Percentiles rank a stretch among this genome's conserved stretches.
phyloP scores from a whole-genome alignment of 495 filamentous ascomycete species.

The Penicillium coffeae region DNA sequence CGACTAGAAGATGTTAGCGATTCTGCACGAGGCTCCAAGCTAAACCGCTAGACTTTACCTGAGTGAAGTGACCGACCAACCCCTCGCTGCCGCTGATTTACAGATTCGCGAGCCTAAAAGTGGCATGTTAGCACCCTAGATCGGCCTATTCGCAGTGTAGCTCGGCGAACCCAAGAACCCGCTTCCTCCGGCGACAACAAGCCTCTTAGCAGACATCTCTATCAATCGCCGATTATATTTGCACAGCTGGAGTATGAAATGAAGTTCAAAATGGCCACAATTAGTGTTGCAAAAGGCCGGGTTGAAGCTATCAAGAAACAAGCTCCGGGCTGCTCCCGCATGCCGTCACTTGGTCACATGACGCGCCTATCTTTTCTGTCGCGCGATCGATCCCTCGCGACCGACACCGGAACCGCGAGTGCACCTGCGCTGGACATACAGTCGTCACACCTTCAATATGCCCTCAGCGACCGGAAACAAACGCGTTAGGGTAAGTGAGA shows the following conservation, averaged over 20 bases:
- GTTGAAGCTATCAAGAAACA: slow-evolving; percentile 8
- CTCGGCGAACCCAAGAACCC: slow-evolving; percentile 72
- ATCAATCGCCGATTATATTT: too few relatives aligned
- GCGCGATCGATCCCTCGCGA: slow-evolving; percentile 2
- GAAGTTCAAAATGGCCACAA: slow-evolving; percentile 6
- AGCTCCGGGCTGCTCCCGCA: slow-evolving; percentile 12
- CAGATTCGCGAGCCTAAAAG: slow-evolving; percentile 78
- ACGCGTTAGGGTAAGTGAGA: slow-evolving; percentile 51
- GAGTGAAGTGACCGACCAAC: slow-evolving; percentile 86
- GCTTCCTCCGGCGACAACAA: slow-evolving; percentile 89
- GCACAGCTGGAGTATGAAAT: too few relatives aligned
- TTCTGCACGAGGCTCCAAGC: too few relatives aligned
- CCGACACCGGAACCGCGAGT: slow-evolving; percentile 5
- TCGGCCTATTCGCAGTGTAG: not conserved
- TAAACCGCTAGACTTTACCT: slow-evolving; percentile 54
- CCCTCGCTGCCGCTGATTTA: slow-evolving; percentile 73
- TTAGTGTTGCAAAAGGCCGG: not conserved
- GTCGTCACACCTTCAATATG: slow-evolving; percentile 32
- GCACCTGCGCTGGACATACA: slow-evolving; percentile 1
- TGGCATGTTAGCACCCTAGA: slow-evolving; percentile 6
- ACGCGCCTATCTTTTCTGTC: slow-evolving; percentile 6
- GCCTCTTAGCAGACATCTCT: slow-evolving; percentile 60
- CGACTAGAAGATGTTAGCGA: slow-evolving; percentile 52
- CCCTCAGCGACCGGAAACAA: slow-evolving; percentile 54
- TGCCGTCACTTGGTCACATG: slow-evolving; percentile 24